Percentiles rank a stretch among this genome's conserved stretches.
Evolutionary conservation across 495 filamentous ascomycete species (phyloP).

Genomic region (Cudoniella acicularis): DNA sequence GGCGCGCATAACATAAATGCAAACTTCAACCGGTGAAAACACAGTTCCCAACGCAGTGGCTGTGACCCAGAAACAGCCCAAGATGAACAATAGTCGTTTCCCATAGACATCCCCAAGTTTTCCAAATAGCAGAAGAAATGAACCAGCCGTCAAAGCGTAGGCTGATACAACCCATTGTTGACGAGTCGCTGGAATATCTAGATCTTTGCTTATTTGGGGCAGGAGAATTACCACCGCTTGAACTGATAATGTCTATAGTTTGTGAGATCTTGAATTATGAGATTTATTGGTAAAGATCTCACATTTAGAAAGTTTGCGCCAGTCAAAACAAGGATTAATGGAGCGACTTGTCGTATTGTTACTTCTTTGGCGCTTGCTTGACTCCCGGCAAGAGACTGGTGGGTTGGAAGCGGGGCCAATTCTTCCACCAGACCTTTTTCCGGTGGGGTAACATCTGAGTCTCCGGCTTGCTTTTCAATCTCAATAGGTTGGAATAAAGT

Average conservation of each 20-base stretch:
- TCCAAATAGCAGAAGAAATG: constrained; percentile 71
- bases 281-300: constrained; percentile 17
- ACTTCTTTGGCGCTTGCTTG: constrained; percentile 11
- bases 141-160: constrained; percentile 61
- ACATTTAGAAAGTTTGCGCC: constrained; percentile 55
- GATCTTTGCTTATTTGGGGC: constrained; percentile 50
- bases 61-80: constrained; percentile 60
- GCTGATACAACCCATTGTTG: constrained; percentile 63
- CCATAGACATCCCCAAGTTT: constrained; percentile 72
- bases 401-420: background rate
- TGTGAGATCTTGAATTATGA: background rate
- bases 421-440: constrained; percentile 2
- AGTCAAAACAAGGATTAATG: constrained; percentile 35
- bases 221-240: constrained; percentile 61
- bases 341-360: constrained; percentile 22
- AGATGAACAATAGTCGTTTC: constrained; percentile 64
- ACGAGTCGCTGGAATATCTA: constrained; percentile 50
- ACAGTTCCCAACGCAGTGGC: constrained; percentile 59
- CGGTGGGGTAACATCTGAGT: background rate
- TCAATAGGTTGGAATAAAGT: no score
- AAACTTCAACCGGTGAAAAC: constrained; percentile 62
- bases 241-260: constrained; percentile 48
- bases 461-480: no score
- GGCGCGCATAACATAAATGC: constrained; percentile 67
- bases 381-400: background rate